Evolutionary conservation across 129 eudicot genomes (phyloP), one percentile per base, ranked within the genome.

Genomic region (Flaveria brownii): DNA sequence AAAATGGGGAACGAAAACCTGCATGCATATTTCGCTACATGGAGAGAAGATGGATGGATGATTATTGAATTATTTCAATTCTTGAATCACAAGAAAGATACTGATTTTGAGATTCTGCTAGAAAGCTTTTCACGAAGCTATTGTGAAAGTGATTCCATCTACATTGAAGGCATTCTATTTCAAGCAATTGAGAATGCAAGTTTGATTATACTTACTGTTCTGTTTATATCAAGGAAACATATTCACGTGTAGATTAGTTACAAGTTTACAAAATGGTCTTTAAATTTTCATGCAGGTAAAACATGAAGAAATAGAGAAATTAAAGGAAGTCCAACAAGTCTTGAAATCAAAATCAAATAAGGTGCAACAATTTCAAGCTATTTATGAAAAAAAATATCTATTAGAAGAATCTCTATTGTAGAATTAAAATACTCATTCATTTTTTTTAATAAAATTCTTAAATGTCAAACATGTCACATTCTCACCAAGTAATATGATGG

Each of bases 71-170:
- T 70, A 22, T 70, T 26, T 16, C 42, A 16, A 23, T 70, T 70
- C 9, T 23, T 61, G 42, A 61, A 14, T 70, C 2, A 47, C 43
- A 70, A 70, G 14, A 30, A 70, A 11, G 74, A 70, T 70, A 25
- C 22, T 0, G 42, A 47, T 25, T 47, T 70, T 70, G 60, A 70
- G 60, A 42, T 47, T 70, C 41, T 70, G 14, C 42, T 70, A 13
- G 59, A 70, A 28, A 70, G 74, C 22, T 70, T 70, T 70, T 70
- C 74, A 23, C 42, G 60, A 25, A 25, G 42, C 43, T 47, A 70
- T 28, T 45, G 60, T 25, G 74, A 42, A 70, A 23, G 23, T 25
- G 33, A 22, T 16, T 15, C 60, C 20, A 15, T 70, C 74, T 70
- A 70, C 52, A 26, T 70, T 10, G 74, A 70, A 70, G 74, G 74